These are phyloP conservation scores for Talaromyces proteolyticus DNA, from an alignment of 495 filamentous ascomycete species.

Conservation along the genomic window DNA sequence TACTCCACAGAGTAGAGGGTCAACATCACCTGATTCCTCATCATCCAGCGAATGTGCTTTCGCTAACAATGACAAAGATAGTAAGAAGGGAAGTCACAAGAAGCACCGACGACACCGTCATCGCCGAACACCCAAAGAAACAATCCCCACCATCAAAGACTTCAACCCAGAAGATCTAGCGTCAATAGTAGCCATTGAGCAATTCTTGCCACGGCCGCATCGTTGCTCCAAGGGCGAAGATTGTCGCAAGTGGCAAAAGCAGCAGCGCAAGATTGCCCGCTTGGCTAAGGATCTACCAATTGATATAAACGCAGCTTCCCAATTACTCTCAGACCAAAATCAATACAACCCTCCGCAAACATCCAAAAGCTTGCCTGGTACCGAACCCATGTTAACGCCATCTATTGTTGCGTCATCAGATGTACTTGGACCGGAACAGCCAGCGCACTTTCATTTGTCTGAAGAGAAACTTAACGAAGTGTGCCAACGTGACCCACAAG, in stretches of 20 bases:
- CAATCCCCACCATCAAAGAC: constrained; percentile 43
- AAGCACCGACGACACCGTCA: constrained; percentile 34
- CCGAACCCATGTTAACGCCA: constrained; percentile 40
- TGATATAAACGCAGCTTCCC: constrained; percentile 22
- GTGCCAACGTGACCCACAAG: constrained; percentile 70
- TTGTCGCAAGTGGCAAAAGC: constrained; percentile 73
- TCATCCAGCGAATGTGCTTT: constrained; percentile 24
- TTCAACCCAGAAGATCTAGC: constrained; percentile 75
- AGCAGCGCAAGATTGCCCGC: constrained; percentile 60
- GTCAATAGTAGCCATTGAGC: constrained; percentile 89
- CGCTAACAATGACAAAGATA: constrained; percentile 22
- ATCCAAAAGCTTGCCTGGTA: constrained; percentile 34
- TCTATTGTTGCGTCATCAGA: constrained; percentile 91
- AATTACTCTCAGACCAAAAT: constrained; percentile 11
- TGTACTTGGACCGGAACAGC: constrained; percentile 56
- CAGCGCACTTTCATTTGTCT: constrained; percentile 61
- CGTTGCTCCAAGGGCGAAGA: constrained; percentile 85
- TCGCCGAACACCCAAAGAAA: constrained; percentile 27
- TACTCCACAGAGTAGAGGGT: constrained; percentile 4
- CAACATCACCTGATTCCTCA: constrained; percentile 13
- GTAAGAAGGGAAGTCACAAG: constrained; percentile 22
- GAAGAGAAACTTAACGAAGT: constrained; percentile 64
- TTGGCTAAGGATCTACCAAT: constrained; percentile 68
- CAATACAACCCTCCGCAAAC: constrained; percentile 34
- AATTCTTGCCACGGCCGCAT: constrained; percentile 77